Evolutionary conservation across 2,329 filamentous ascomycete species (phyloP), one percentile per base, ranked within the genome.

Genomic region (Sphaerulina vaccinii): DNA sequence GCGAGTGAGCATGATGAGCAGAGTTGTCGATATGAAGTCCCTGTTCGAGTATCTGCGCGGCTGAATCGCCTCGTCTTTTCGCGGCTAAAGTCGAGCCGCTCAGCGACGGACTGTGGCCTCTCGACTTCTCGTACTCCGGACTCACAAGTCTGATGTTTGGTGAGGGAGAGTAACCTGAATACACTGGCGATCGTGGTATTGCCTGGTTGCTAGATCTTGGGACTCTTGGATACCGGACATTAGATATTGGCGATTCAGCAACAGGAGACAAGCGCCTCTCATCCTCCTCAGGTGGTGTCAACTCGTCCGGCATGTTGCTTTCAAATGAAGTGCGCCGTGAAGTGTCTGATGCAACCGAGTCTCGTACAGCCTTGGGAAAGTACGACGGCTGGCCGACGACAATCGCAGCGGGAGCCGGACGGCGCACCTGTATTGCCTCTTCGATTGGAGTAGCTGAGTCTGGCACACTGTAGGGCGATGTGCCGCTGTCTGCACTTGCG

Each of bases 191-290:
- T 37, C 74, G 66, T 1, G 75, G 71, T 1, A 77, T 70, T 2
- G 71, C 61, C 55, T 77, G 75, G 43, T 75, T 76, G 5, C 71
- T 72, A 15, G 73, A 69, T 11, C 75, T 65, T 2, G 75, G 75
- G 2, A 78, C 65, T 57, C 77, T 77, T 5, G 75, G 75, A 55
- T 78, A 78, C 27, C 69, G 64, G 10, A 77, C 64, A 0, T 65
- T 65, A 16, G 70, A 69, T n/a, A 75, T 73, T 8, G 74, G 73
- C 1, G 70, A 72, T 51, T 74, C 72, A 3, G 67, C 68, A 1
- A 75, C 72, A 3, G 73, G 71, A 8, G 71, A 72, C 5, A 76
- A 66, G 5, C 69, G 64, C 40, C 70, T 69, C 9, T 72, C 70
- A 13, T 71, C 69, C 49, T 75, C 73, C 22, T 75, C 73, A 1